phyloP scores from a whole-genome alignment of 371 early-diverging fungal genomes.

The Mortierella sp. region DNA sequence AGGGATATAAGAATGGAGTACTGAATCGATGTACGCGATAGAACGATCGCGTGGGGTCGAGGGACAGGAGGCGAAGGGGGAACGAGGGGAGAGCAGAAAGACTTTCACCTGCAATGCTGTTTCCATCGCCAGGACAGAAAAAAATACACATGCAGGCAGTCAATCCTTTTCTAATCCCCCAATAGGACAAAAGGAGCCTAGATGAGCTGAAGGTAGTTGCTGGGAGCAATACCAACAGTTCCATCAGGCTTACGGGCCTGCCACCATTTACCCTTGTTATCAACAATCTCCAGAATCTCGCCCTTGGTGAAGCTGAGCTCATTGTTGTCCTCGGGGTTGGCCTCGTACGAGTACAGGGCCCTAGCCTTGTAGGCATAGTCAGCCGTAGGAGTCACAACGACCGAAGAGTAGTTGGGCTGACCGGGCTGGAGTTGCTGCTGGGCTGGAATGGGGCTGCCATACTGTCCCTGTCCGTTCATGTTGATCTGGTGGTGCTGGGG shows the following conservation, averaged over 20 bases:
- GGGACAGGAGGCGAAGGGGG: background rate
- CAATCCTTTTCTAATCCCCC: background rate
- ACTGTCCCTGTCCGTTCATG: slow-evolving; percentile 20
- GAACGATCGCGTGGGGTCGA: background rate
- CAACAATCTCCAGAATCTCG: slow-evolving; percentile 87
- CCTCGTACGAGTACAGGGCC: slow-evolving; percentile 79
- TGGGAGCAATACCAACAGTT: slow-evolving; percentile 90
- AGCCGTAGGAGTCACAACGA: slow-evolving; percentile 56
- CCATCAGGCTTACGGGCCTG: slow-evolving; percentile 89
- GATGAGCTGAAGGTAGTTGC: slow-evolving; percentile 78
- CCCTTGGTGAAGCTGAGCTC: slow-evolving; percentile 92
- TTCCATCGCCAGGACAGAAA: background rate
- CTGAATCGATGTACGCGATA: background rate
- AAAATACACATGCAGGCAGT: background rate
- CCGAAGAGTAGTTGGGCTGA: slow-evolving; percentile 40
- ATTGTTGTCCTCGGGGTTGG: slow-evolving; percentile 91
- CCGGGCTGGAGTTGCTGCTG: slow-evolving; percentile 2
- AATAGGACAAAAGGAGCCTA: slow-evolving; percentile 7
- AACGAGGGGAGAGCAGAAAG: background rate
- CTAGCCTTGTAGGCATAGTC: slow-evolving; percentile 67
- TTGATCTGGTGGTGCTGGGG: slow-evolving; percentile 1
- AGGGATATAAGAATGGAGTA: background rate
- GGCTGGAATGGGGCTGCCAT: slow-evolving; percentile 25
- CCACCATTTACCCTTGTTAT: slow-evolving; percentile 97
- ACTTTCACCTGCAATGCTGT: too few relatives aligned